Percentiles rank a stretch among this genome's conserved stretches.
These are phyloP conservation scores for Oryza punctata DNA, from an alignment of 176 grass and related monocot genomes.

Conservation along the genomic window DNA sequence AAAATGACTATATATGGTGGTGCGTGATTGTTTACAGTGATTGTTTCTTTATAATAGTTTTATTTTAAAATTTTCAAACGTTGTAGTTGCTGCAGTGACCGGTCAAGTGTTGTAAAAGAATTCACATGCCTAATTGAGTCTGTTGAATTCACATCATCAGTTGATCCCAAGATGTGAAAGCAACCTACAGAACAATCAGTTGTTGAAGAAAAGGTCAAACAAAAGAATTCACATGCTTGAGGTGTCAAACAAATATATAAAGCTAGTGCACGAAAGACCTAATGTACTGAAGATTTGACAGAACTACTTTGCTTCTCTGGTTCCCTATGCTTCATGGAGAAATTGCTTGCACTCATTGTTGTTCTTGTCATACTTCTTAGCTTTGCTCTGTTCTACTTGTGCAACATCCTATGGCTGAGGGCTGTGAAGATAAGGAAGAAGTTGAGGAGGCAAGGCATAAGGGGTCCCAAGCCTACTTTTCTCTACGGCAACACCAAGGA, in stretches of 20 bases:
- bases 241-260: slow-evolving; percentile 35
- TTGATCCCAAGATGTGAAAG: not conserved
- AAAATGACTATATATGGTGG: not conserved
- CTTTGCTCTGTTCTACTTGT: slow-evolving; percentile 51
- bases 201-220: slow-evolving; percentile 24
- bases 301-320: slow-evolving; percentile 7
- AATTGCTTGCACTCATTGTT: not conserved
- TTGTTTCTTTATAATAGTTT: slow-evolving; percentile 7
- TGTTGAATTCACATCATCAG: not conserved
- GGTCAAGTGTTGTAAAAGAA: not conserved
- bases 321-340: slow-evolving; percentile 32
- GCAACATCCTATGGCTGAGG: slow-evolving; percentile 41
- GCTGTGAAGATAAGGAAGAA: slow-evolving; percentile 53
- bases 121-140: not conserved
- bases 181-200: not conserved
- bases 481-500: slow-evolving; percentile 67
- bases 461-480: slow-evolving; percentile 60
- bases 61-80: slow-evolving; percentile 3
- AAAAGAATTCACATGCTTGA: slow-evolving; percentile 7
- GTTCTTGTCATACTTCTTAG: slow-evolving; percentile 33
- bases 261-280: not conserved
- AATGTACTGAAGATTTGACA: not conserved
- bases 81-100: slow-evolving; percentile 4
- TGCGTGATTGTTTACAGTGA: not conserved
- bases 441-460: slow-evolving; percentile 68